Conservation (phyloP, 2,329 filamentous ascomycete genomes). For the Aspergillus sp. region DNA sequence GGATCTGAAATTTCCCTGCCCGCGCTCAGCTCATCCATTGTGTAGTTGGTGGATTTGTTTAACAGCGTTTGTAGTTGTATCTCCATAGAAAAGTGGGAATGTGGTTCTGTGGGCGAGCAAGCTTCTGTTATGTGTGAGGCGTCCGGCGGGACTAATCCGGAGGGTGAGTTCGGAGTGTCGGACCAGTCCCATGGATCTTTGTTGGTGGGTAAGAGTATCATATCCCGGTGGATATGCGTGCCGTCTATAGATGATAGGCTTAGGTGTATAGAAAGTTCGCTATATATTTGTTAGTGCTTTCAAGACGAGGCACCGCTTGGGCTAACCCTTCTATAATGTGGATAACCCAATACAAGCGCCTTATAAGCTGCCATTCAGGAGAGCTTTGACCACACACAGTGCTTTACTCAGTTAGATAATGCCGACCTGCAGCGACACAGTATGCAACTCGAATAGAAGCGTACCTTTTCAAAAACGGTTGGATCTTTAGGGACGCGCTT, state of each 20-base stretch:
- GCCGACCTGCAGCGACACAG: no score
- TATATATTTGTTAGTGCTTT: neutral
- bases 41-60: neutral
- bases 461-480: neutral
- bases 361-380: neutral
- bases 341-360: neutral
- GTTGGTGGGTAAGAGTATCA: neutral
- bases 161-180: no score
- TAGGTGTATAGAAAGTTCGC: neutral
- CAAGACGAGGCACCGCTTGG: neutral
- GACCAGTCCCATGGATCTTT: neutral
- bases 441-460: no score
- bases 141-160: no score
- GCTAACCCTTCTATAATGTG: neutral
- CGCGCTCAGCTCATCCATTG: no score
- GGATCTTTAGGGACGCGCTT: neutral
- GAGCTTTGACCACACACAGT: neutral
- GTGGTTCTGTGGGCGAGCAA: neutral
- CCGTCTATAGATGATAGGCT: neutral
- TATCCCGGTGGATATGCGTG: no score
- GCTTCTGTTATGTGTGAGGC: no score
- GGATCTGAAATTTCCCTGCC: no score
- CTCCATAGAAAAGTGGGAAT: neutral
- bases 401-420: neutral
- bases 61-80: neutral